A percentile compares a stretch with the other conserved stretches of the same genome.
These are phyloP conservation scores for Neoscytalidium dimidiatum DNA, from an alignment of 2,329 filamentous ascomycete genomes.

Conservation along the genomic window DNA sequence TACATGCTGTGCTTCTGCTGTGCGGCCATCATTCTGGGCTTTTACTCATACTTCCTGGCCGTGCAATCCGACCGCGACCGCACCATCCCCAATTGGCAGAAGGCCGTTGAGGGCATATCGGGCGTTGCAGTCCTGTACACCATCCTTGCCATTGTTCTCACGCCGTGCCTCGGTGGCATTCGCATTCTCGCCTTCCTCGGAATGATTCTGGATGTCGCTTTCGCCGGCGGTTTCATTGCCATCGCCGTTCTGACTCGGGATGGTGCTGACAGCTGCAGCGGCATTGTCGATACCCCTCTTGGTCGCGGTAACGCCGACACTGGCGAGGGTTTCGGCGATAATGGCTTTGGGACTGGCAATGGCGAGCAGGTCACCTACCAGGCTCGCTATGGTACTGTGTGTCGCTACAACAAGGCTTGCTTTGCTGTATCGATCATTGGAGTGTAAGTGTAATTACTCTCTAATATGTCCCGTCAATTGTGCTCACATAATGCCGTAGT, in stretches of 20 bases:
- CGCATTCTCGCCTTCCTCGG: conserved; percentile 71
- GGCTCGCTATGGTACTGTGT: conserved; percentile 60
- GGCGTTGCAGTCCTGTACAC: conserved; percentile 76
- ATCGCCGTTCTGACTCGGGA: conserved; percentile 73
- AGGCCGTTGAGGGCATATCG: conserved; percentile 71
- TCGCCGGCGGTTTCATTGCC: conserved; percentile 77
- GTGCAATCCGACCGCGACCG: conserved; percentile 67
- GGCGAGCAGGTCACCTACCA: conserved; percentile 46
- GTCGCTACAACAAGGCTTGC: conserved; percentile 72
- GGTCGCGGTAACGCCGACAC: conserved; percentile 62
- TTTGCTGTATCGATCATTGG: conserved; percentile 79
- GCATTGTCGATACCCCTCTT: conserved; percentile 66
- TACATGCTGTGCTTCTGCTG: conserved; percentile 74
- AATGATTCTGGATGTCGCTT: conserved; percentile 75
- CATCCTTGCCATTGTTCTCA: conserved; percentile 68
- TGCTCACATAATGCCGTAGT: conserved; percentile 41
- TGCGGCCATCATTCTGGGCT: conserved; percentile 70
- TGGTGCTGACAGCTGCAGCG: conserved; percentile 67
- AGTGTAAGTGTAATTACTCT: conserved; percentile 56
- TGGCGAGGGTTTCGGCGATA: conserved; percentile 52
- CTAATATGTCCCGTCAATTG: neutral
- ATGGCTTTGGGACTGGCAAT: conserved; percentile 36
- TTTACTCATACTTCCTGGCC: conserved; percentile 81
- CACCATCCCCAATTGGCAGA: conserved; percentile 64
- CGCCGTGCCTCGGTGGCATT: conserved; percentile 78